Conservation (phyloP, 192 early-diverging fungal genomes). For the Gorgonomyces haynaldii region DNA sequence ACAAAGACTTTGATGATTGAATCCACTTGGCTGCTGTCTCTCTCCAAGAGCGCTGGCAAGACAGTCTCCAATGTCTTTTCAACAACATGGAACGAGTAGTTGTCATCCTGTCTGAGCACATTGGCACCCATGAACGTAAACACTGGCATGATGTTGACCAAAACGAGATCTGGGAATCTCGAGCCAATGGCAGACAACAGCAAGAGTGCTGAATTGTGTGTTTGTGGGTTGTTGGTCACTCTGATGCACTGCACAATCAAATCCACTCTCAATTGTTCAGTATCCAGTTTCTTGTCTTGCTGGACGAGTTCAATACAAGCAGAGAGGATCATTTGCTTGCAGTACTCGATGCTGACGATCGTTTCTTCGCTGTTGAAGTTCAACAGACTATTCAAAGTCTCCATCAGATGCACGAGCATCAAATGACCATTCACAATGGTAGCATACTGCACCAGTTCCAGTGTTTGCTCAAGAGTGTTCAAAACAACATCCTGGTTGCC, state of each 20-base stretch:
- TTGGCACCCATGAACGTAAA: constrained; percentile 98
- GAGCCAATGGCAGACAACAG: constrained; percentile 78
- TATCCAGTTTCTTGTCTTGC: constrained; percentile 30
- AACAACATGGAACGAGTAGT: constrained; percentile 92
- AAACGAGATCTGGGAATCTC: constrained; percentile 68
- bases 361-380: constrained; percentile 8
- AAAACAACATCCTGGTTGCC: too few species aligned
- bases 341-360: constrained; percentile 64
- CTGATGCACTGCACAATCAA: constrained; percentile 79
- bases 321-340: constrained; percentile 74
- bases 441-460: constrained; percentile 68
- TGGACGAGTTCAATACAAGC: constrained; percentile 10
- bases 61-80: constrained; percentile 76
- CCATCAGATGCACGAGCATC: constrained; percentile 12
- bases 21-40: constrained; percentile 35
- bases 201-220: constrained; percentile 77
- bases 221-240: constrained; percentile 84
- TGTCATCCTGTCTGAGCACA: constrained; percentile 88
- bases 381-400: too few species aligned
- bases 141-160: constrained; percentile 89
- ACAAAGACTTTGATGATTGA: constrained; percentile 84
- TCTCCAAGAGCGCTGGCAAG: constrained; percentile 56
- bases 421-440: constrained; percentile 18
- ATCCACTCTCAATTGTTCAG: constrained; percentile 69
- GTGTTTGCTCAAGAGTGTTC: too few species aligned